phyloP scores from a whole-genome alignment of 2,329 filamentous ascomycete species.

The Aspergillus sp. region DNA sequence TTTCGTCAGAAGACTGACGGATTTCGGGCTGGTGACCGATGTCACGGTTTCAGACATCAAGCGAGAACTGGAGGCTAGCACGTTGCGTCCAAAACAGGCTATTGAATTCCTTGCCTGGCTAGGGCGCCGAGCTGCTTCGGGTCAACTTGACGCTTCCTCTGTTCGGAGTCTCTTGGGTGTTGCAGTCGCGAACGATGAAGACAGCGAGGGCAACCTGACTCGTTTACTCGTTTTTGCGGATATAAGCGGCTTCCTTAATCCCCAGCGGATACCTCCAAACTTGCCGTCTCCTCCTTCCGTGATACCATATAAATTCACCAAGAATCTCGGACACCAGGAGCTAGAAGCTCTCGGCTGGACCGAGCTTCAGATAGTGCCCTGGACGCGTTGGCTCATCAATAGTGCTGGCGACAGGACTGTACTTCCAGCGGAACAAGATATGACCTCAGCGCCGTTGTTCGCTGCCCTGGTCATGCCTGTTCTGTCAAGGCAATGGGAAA shows the following conservation, averaged over 20 bases:
- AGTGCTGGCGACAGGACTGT: slow-evolving; percentile 49
- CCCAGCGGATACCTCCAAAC: slow-evolving; percentile 69
- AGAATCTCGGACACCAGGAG: slow-evolving; percentile 54
- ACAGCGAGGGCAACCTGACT: slow-evolving; percentile 50
- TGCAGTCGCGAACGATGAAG: slow-evolving; percentile 49
- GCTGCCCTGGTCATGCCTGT: slow-evolving; percentile 67
- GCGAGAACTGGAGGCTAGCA: slow-evolving; percentile 69
- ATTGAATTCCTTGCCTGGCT: slow-evolving; percentile 79
- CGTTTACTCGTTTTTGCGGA: slow-evolving; percentile 67
- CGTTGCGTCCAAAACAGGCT: slow-evolving; percentile 68
- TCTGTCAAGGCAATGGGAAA: slow-evolving; percentile 84
- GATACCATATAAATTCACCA: slow-evolving; percentile 76
- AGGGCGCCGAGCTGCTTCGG: slow-evolving; percentile 58
- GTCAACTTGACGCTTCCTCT: slow-evolving; percentile 61
- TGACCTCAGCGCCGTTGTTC: slow-evolving; percentile 64
- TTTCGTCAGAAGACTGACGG: slow-evolving; percentile 71
- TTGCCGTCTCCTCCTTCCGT: slow-evolving; percentile 73
- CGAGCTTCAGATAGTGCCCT: slow-evolving; percentile 72
- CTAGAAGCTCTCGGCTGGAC: slow-evolving; percentile 78
- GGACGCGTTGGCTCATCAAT: slow-evolving; percentile 73
- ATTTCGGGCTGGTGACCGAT: slow-evolving; percentile 77
- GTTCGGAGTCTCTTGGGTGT: slow-evolving; percentile 66
- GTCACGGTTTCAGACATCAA: slow-evolving; percentile 83
- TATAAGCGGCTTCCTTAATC: slow-evolving; percentile 65
- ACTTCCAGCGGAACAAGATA: slow-evolving; percentile 54